Evolutionary conservation across 176 grass and related monocot genomes (phyloP).

Genomic region (Ensete ventricosum): DNA sequence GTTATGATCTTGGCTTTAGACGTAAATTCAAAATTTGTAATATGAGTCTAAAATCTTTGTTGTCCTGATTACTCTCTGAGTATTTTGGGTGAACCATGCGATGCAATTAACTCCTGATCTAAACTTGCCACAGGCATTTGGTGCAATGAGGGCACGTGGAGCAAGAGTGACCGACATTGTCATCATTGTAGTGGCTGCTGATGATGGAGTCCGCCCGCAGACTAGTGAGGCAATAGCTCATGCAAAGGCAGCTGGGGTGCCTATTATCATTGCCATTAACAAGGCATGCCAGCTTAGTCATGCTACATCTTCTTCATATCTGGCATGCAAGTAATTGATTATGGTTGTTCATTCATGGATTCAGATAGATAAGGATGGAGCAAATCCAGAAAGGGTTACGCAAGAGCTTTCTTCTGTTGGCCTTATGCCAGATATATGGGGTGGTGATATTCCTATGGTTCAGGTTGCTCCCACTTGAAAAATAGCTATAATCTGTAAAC

Average conservation of each 20-base stretch:
- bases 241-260: constrained; percentile 88
- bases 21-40: background rate
- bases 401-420: constrained; percentile 89
- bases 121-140: constrained; percentile 59
- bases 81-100: background rate
- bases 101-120: constrained; percentile 3
- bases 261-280: constrained; percentile 92
- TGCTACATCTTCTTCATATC: constrained; percentile 14
- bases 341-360: constrained; percentile 24
- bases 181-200: constrained; percentile 88
- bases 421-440: constrained; percentile 90
- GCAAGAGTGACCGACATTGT: constrained; percentile 85
- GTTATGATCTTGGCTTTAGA: background rate
- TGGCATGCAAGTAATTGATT: background rate
- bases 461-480: constrained; percentile 32
- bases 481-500: background rate
- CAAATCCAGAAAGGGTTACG: constrained; percentile 78
- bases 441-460: constrained; percentile 87
- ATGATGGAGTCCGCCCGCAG: constrained; percentile 90
- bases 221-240: constrained; percentile 92
- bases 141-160: constrained; percentile 96
- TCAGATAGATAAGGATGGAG: constrained; percentile 86
- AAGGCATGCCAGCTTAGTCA: constrained; percentile 37
- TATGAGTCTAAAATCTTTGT: background rate
- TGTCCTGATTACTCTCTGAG: background rate